Conservation (phyloP, 768 basidiomycete species). For the Wakefieldia striispora region DNA sequence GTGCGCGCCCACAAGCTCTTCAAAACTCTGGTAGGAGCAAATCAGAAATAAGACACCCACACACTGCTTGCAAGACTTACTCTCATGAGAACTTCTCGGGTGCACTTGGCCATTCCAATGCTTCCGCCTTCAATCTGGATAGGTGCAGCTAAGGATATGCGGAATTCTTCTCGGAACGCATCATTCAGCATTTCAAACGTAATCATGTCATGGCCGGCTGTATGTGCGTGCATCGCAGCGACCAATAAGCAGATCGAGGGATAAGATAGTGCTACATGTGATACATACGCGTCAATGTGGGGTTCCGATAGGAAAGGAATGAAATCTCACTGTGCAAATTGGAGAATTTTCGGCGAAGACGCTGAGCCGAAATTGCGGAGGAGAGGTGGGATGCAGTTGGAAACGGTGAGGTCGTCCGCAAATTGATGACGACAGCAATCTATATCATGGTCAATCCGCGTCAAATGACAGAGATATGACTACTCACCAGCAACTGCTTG, state of each 20-base stretch:
- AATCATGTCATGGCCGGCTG: conserved; percentile 73
- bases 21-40: conserved; percentile 61
- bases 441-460: conserved; percentile 25
- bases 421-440: conserved; percentile 42
- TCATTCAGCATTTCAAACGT: conserved; percentile 93
- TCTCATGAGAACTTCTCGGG: conserved; percentile 59
- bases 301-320: neutral
- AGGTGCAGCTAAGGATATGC: conserved; percentile 69
- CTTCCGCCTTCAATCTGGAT: conserved; percentile 71
- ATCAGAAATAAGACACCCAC: conserved; percentile 2
- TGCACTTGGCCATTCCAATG: conserved; percentile 71
- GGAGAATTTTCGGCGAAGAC: conserved; percentile 51
- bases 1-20: conserved; percentile 54
- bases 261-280: conserved; percentile 62
- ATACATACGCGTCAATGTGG: neutral
- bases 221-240: conserved; percentile 74
- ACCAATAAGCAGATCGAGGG: conserved; percentile 81
- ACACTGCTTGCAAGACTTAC: conserved; percentile 42
- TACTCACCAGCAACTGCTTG: conserved; percentile 57
- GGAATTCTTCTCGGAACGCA: conserved; percentile 71
- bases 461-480: neutral
- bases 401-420: conserved; percentile 54
- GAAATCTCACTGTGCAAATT: conserved; percentile 50
- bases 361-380: conserved; percentile 48
- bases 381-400: conserved; percentile 46